Evolutionary conservation across 345 rosid species (phyloP).

Genomic region (Euphorbia pulcherrima): DNA sequence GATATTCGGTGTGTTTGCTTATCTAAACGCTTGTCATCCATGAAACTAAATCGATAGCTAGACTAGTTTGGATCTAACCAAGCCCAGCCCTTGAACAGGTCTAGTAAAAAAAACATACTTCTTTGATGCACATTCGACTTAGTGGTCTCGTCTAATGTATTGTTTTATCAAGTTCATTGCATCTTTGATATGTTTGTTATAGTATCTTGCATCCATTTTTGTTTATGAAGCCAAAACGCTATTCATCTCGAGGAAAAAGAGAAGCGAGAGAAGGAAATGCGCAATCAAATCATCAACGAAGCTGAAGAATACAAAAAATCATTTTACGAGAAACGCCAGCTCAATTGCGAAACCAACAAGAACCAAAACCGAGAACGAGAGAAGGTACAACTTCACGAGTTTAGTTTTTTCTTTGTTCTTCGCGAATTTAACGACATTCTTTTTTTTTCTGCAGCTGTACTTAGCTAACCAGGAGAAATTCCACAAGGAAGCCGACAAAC

Average conservation of each 20-base stretch:
- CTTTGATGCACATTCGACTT: neutral
- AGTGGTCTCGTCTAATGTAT: neutral
- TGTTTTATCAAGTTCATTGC: neutral
- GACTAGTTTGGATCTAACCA: no score
- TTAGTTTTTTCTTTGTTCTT: neutral
- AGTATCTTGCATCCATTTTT: slow-evolving; percentile 5
- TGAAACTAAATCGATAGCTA: no score
- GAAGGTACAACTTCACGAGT: slow-evolving; percentile 43
- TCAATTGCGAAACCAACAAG: slow-evolving; percentile 62
- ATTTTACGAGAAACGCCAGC: slow-evolving; percentile 78
- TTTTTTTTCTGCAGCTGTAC: slow-evolving; percentile 46
- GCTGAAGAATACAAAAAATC: slow-evolving; percentile 76
- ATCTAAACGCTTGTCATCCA: no score
- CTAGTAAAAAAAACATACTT: neutral
- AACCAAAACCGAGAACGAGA: slow-evolving; percentile 85
- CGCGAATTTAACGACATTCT: neutral
- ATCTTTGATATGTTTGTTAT: neutral
- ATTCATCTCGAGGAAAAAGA: slow-evolving; percentile 90
- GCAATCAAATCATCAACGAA: slow-evolving; percentile 77
- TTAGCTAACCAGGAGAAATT: slow-evolving; percentile 88
- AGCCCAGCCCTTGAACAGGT: no score
- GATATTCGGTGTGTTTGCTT: no score
- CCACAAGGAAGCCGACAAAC: slow-evolving; percentile 80
- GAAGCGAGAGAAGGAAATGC: slow-evolving; percentile 86
- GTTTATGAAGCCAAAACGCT: slow-evolving; percentile 70